Evolutionary conservation across 1,284 basidiomycete species (phyloP).

Genomic region (Leccinum huronense): DNA sequence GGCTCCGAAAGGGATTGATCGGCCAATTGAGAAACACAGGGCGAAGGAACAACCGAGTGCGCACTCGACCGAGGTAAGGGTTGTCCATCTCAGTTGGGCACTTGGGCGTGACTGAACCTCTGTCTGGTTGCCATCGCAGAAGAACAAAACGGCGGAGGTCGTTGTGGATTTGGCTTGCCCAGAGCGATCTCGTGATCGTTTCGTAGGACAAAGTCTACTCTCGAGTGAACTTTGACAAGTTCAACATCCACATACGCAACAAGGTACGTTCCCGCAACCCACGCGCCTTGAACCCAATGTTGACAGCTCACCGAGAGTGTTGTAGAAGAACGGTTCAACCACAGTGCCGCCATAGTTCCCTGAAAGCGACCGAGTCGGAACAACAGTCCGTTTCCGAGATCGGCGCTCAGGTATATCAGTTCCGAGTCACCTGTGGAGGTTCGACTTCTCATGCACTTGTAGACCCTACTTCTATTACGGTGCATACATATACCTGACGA

Average conservation of each 20-base stretch:
- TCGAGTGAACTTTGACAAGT: conserved; percentile 85
- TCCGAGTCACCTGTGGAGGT: neutral
- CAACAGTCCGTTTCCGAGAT: conserved; percentile 61
- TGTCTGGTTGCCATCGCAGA: conserved; percentile 38
- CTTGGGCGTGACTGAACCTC: conserved; percentile 5
- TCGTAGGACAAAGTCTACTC: conserved; percentile 71
- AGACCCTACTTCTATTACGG: conserved; percentile 66
- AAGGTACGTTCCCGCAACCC: conserved; percentile 48
- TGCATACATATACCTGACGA: conserved; percentile 61
- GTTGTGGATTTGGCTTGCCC: conserved; percentile 46
- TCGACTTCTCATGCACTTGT: conserved; percentile 12
- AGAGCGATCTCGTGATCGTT: conserved; percentile 8
- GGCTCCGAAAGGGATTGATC: conserved; percentile 10
- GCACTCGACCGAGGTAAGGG: conserved; percentile 51
- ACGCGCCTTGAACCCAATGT: conserved; percentile 2
- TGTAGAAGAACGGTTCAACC: conserved; percentile 77
- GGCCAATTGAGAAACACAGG: conserved; percentile 55
- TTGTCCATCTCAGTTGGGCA: neutral
- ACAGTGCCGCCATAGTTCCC: conserved; percentile 65
- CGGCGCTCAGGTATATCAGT: conserved; percentile 55
- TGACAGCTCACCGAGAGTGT: conserved; percentile 72
- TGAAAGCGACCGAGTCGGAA: conserved; percentile 67
- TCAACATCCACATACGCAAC: conserved; percentile 87
- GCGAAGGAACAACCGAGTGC: conserved; percentile 48
- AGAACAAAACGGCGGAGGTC: conserved; percentile 53